Base-by-base conservation (phyloP, 768 basidiomycete species). In the Rubroboletus pulcherrimus region DNA sequence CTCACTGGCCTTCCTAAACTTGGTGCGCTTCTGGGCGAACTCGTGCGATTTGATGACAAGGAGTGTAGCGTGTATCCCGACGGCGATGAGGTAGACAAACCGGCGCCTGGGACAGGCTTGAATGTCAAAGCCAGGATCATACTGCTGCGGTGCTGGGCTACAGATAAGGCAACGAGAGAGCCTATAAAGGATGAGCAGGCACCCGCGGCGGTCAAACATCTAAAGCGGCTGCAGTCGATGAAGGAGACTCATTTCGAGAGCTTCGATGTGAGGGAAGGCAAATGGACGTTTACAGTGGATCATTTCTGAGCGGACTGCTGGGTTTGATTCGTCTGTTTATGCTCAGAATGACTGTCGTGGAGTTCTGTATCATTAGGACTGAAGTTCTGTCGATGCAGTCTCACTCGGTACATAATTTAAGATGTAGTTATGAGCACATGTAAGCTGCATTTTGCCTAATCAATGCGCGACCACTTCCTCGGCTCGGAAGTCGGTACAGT, bases 51-150 rank as follows among this genome's bases (percentile, higher is more conserved):
- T 69, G 87, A 91, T 56, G 87, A 93, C 69, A 91, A 90, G 77
- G 93, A 95, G 69, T 91, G 92, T 66, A 88, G 84, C 46, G 94
- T 98, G 37, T 98, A 99, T 71, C 92, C 93, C 1, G 94, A 96
- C 57, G 84, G 84, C 55, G 86, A 89, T 49, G 86, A 90, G n/a
- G 82, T 80, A 44, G 86, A 90, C 64, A 95, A 95, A 72, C 92
- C 93, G 0, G 79, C 84, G 10, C 80, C 85, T 21, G 93, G 94
- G 15, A 77, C 84, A 21, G 97, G 97, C 37, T 77, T 99, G 53
- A 98, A 98, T 66, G 93, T 95, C 24, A 85, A 81, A 31, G 92
- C 95, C 21, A 79, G 78, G 55, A 82, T 99, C 61, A 77, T 81
- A 44, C 75, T 99, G 42, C 74, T 89, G 61, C 78, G 83, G 51